A percentile compares a stretch with the other conserved stretches of the same genome.
Evolutionary conservation across 2,329 filamentous ascomycete species (phyloP).

Genomic region (Fusarium heterosporum): DNA sequence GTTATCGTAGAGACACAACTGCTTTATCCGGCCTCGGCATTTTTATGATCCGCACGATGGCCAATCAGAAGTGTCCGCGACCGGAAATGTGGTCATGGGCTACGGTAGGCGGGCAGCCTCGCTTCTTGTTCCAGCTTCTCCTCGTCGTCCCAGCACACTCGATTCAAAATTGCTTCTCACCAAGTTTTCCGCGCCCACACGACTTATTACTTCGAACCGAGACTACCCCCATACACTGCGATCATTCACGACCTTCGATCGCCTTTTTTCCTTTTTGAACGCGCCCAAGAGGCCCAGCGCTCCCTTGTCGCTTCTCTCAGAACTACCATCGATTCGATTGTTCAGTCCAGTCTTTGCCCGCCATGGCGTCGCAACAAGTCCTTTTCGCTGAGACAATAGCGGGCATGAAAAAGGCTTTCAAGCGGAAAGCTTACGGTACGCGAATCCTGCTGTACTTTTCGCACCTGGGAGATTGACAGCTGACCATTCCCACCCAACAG

Average conservation of each 20-base stretch:
- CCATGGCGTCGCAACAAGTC: constrained; percentile 66
- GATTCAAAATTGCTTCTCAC: constrained; percentile 41
- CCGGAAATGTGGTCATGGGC: constrained; percentile 49
- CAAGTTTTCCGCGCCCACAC: constrained; percentile 24
- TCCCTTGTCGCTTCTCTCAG: constrained; percentile 37
- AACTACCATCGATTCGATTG: constrained; percentile 22
- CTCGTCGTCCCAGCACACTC: constrained; percentile 42
- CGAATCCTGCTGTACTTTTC: constrained; percentile 10
- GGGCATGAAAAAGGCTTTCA: constrained; percentile 75
- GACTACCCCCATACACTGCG: neutral
- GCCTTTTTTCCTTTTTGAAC: neutral
- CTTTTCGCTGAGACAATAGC: constrained; percentile 74
- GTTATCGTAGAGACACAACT: neutral
- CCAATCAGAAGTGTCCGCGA: constrained; percentile 38
- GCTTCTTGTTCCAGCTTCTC: constrained; percentile 47
- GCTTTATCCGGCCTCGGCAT: constrained; percentile 39
- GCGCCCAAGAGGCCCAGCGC: constrained; percentile 23
- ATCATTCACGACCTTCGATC: neutral
- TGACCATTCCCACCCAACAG: constrained; percentile 57
- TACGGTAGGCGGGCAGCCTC: constrained; percentile 50
- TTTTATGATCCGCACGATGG: constrained; percentile 36
- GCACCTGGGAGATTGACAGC: constrained; percentile 12
- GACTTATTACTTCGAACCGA: neutral
- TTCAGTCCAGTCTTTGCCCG: constrained; percentile 28
- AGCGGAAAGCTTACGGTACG: constrained; percentile 71